Base-by-base conservation (phyloP, 1,139 yeast genomes). In the Nakaseomyces delphensis region DNA sequence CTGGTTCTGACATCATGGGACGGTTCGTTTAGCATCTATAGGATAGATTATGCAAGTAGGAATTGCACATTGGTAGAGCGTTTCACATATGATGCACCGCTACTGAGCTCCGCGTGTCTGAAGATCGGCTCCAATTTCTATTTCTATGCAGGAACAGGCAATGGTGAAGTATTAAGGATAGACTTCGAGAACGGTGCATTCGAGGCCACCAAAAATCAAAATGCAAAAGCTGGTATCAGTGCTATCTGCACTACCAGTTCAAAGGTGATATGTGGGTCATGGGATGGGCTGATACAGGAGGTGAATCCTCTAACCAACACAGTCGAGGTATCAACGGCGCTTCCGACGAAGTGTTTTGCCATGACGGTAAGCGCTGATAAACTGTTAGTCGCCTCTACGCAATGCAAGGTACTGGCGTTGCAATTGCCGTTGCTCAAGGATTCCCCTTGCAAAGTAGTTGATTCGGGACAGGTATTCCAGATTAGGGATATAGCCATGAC, bases 391-490 rank as follows among this genome's bases (percentile, higher is more conserved):
- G 85, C 79, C 1, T 66, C 77, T 65, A 66, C 80, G 2, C 48
- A 47, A 2, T 57, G 56, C 1, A 68, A 70, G 19, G 48, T 55
- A 10, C 68, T 82, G 40, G 58, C 65, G 18, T 71, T 82, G 7
- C 74, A 78, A 79, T 9, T 84, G 72, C 64, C 95, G 77, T 53
- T 62, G 70, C 21, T 63, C 80, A 39, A 69, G 69, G 41, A 57
- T 70, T 47, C 52, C 52, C 2, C 54, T 52, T 19, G 84, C 82
- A 0, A 45, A 70, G 30, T 77, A 73, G 49, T 86, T 36, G 86
- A 83, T 46, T 74, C 83, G 40, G 89, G 95, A 0, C 69, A 86
- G 43, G 77, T 79, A 52, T 79, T 77, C 55, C 93, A 84, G 59
- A 77, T 85, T 2, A 68, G 79, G 39, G 76, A 76, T 31, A 55